phyloP scores from a whole-genome alignment of 257 asterid species.

The Solanum microdontum region DNA sequence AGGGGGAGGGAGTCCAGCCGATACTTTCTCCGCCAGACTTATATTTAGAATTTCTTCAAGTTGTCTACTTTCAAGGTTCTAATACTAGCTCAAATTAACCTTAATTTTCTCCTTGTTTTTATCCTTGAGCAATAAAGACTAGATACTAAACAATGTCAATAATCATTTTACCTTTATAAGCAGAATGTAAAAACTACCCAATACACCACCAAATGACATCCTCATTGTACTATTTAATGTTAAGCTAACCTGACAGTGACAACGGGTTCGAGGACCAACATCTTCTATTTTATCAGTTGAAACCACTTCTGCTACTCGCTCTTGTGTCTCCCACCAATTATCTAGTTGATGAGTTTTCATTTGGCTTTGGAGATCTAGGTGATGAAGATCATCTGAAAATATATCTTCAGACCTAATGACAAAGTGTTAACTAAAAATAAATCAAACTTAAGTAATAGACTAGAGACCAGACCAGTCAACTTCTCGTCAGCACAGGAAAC shows the following conservation, averaged over 20 bases:
- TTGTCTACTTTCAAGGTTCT: not conserved
- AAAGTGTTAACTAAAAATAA: slow-evolving; percentile 1
- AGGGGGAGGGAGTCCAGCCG: not conserved
- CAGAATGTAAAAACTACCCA: not conserved
- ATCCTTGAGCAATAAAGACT: not conserved
- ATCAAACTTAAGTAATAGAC: slow-evolving; percentile 9
- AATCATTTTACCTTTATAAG: not conserved
- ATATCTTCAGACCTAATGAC: slow-evolving; percentile 4
- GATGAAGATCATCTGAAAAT: slow-evolving; percentile 10
- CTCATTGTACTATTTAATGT: not conserved
- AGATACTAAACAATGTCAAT: not conserved
- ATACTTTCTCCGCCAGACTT: not conserved
- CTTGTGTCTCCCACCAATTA: slow-evolving; percentile 47
- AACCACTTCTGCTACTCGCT: slow-evolving; percentile 28
- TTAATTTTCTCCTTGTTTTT: not conserved
- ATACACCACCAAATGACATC: not conserved
- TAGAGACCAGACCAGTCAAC: slow-evolving; percentile 16
- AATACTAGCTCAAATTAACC: not conserved
- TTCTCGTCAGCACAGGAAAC: slow-evolving; percentile 19
- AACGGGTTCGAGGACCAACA: slow-evolving; percentile 65
- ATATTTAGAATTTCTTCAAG: not conserved
- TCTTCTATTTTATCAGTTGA: slow-evolving; percentile 40
- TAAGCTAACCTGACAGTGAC: slow-evolving; percentile 70
- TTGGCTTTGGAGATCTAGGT: slow-evolving; percentile 8
- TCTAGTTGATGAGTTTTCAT: slow-evolving; percentile 13